Evolutionary conservation across 2,329 filamentous ascomycete genomes (phyloP).

Genomic region (Grosmannia clavigera): DNA sequence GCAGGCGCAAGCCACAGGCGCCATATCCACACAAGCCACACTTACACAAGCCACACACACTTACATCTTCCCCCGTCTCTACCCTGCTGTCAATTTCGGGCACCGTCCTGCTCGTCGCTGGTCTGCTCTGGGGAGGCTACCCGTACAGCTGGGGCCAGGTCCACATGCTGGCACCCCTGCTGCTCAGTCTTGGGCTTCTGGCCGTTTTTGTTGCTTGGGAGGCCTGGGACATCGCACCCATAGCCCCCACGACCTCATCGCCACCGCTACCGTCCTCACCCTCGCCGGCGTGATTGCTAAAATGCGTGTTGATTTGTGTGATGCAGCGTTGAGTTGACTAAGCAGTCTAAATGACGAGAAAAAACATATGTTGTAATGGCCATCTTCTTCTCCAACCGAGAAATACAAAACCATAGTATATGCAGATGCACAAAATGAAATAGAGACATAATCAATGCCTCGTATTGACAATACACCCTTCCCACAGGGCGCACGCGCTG

Average conservation of each 20-base stretch:
- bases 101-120: constrained; percentile 37
- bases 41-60: background rate
- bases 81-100: constrained; percentile 35
- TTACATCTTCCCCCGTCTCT: constrained; percentile 27
- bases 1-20: constrained; percentile 13
- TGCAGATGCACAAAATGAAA: too few relatives aligned
- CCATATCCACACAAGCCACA: background rate
- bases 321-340: background rate
- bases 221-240: constrained; percentile 33
- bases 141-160: constrained; percentile 24
- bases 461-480: too few relatives aligned
- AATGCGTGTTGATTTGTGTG: background rate
- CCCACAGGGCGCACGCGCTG: background rate
- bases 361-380: too few relatives aligned
- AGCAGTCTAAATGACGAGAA: too few relatives aligned
- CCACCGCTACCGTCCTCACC: constrained; percentile 54
- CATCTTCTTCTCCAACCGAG: too few relatives aligned
- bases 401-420: too few relatives aligned
- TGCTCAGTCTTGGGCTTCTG: constrained; percentile 37
- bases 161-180: constrained; percentile 33
- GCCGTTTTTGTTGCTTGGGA: constrained; percentile 43
- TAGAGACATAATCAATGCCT: background rate
- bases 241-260: constrained; percentile 45
- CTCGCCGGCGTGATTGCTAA: constrained; percentile 38
- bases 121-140: constrained; percentile 28